These are phyloP conservation scores for Ambrosiella beaveri DNA, from an alignment of 2,329 filamentous ascomycete species.

Conservation along the genomic window DNA sequence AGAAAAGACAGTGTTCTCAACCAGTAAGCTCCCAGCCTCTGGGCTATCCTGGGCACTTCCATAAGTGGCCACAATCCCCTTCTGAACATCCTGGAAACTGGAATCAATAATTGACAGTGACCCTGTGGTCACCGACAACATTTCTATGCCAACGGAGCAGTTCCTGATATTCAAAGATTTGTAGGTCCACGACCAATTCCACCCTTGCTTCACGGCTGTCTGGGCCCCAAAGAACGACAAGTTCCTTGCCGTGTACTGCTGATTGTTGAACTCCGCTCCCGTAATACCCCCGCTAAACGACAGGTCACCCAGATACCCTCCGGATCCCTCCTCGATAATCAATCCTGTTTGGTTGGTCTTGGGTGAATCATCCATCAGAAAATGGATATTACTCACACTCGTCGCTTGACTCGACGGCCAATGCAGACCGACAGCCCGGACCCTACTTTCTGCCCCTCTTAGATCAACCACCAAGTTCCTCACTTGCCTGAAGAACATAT, in stretches of 20 bases:
- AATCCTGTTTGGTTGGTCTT: constrained; percentile 38
- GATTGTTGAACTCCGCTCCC: constrained; percentile 41
- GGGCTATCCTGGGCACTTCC: constrained; percentile 44
- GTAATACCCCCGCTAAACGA: constrained; percentile 52
- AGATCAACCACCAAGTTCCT: constrained; percentile 40
- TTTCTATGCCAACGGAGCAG: constrained; percentile 49
- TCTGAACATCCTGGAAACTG: constrained; percentile 30
- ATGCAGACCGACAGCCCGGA: constrained; percentile 38
- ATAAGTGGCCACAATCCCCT: constrained; percentile 6
- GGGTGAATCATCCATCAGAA: constrained; percentile 29
- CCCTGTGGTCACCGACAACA: constrained; percentile 47
- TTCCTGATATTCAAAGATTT: constrained; percentile 46
- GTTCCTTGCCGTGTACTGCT: constrained; percentile 57
- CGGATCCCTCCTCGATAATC: constrained; percentile 46
- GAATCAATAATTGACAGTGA: constrained; percentile 63
- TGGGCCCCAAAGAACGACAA: constrained; percentile 46
- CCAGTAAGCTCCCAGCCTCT: constrained; percentile 25
- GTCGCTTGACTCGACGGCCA: constrained; percentile 52
- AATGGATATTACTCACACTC: constrained; percentile 39
- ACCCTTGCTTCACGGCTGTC: constrained; percentile 53
- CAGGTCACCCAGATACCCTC: constrained; percentile 51
- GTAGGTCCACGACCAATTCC: constrained; percentile 65
- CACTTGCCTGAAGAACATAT: constrained; percentile 42
- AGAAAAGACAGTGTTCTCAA: constrained; percentile 31
- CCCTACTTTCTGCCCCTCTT: constrained; percentile 29